Evolutionary conservation across 192 early-diverging fungal genomes (phyloP), one percentile per base, ranked within the genome.

Genomic region (Endogone sp.): DNA sequence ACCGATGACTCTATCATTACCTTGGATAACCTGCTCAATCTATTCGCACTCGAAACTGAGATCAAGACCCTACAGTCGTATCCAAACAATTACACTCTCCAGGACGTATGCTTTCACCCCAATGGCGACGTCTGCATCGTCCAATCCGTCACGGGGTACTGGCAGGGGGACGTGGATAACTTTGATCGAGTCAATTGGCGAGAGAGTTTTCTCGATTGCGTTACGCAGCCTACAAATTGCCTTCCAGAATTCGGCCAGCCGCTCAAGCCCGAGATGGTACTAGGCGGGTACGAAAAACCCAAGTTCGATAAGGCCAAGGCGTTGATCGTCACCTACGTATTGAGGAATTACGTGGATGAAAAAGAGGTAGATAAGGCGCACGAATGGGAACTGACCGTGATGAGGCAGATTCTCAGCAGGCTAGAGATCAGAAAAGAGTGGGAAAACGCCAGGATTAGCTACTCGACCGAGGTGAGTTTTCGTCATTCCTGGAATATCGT

Each of bases 121-220:
- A 85, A 76, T 32, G 84, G 84, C 11, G 84, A 84, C 28, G 81
- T 73, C 2, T 89, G 88, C 37, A 82, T 86, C 22, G 77, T 89
- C 13, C 85, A 89, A 68, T 89, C 88, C 2, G 78, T 85, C 9
- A 85, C 88, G 23, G 88, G 88, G 3, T 89, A 89, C 67, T 89
- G 85, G 85, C 74, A 82, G 62, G 76, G 76, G 13, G 83, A 87
- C 62, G 69, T 82, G 20, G 56, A 55, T 32, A 70, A 74, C 11
- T 83, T 89, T 58, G 73, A 83, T 56, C 58, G 67, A 2, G 65
- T 67, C 3, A 69, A 70, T 16, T 89, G 83, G 84, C 37, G 72
- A 49, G 64, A 70, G 10, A 72, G 84, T 4, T 76, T 89, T 21
- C 55, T 75, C 11, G 62, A 60, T 9, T 89, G 88, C 59, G 69